These are phyloP conservation scores for Hygrophorus russula DNA, from an alignment of 768 basidiomycete genomes.

Conservation along the genomic window DNA sequence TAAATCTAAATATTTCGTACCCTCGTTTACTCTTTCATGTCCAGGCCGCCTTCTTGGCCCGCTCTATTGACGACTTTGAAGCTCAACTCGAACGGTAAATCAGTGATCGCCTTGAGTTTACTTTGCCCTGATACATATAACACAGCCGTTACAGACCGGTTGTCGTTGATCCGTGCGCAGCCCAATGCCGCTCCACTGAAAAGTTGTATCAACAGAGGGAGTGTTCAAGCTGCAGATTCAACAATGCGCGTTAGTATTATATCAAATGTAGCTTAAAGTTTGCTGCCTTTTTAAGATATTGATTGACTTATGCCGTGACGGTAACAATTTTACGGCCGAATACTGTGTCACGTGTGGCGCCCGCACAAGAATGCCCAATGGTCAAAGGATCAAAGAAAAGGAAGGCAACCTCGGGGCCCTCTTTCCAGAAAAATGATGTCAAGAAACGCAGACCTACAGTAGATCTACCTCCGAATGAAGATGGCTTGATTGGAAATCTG, in stretches of 20 bases:
- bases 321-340: too few relatives aligned
- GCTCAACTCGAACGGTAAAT: not conserved
- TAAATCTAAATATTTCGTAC: not conserved
- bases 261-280: too few relatives aligned
- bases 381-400: slow-evolving; percentile 3
- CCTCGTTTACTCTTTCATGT: not conserved
- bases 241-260: too few relatives aligned
- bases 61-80: not conserved
- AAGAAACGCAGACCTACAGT: not conserved
- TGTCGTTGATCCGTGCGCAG: not conserved
- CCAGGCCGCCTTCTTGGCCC: not conserved
- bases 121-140: not conserved
- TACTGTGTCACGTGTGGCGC: too few relatives aligned
- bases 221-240: too few relatives aligned
- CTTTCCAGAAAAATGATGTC: not conserved
- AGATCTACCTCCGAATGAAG: not conserved
- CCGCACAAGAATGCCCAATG: not conserved
- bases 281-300: too few relatives aligned
- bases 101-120: not conserved
- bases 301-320: too few relatives aligned
- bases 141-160: too few relatives aligned
- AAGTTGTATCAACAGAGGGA: too few relatives aligned
- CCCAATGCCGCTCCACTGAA: too few relatives aligned
- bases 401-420: not conserved
- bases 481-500: slow-evolving; percentile 18